A percentile compares a stretch with the other conserved stretches of the same genome.
These are phyloP conservation scores for Rhexocercosporidium sp. DNA, from an alignment of 2,329 filamentous ascomycete species.

Conservation along the genomic window DNA sequence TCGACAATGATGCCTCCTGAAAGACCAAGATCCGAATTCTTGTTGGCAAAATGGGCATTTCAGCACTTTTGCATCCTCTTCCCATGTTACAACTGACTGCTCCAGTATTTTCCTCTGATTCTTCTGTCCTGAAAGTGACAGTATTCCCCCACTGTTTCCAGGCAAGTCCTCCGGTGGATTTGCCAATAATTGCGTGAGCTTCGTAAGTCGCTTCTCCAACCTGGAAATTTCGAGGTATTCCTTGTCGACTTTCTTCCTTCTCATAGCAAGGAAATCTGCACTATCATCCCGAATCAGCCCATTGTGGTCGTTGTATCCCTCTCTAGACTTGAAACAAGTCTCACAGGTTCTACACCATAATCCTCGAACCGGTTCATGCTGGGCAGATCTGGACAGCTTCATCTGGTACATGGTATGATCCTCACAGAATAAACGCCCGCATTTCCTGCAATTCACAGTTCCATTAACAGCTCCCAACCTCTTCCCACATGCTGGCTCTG, in stretches of 20 bases:
- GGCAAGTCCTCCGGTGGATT: constrained; percentile 72
- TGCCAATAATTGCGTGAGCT: constrained; percentile 82
- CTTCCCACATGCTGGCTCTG: constrained; percentile 85
- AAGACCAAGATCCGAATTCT: constrained; percentile 91
- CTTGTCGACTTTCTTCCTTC: constrained; percentile 81
- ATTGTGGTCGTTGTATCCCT: constrained; percentile 90
- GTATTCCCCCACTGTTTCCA: constrained; percentile 52
- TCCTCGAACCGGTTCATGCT: constrained; percentile 87
- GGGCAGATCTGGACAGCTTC: constrained; percentile 88
- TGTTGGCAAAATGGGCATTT: constrained; percentile 96
- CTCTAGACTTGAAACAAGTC: constrained; percentile 97
- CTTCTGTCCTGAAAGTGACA: constrained; percentile 69
- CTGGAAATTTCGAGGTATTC: constrained; percentile 86
- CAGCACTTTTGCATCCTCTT: constrained; percentile 81
- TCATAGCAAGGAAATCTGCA: constrained; percentile 69
- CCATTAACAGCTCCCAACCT: constrained; percentile 79
- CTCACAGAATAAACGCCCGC: constrained; percentile 92
- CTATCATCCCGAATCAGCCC: constrained; percentile 76
- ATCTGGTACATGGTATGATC: constrained; percentile 99
- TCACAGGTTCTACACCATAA: constrained; percentile 96
- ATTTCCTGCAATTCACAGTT: constrained; percentile 91
- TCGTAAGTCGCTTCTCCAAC: constrained; percentile 89
- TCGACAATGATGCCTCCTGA: constrained; percentile 91
- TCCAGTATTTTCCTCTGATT: constrained; percentile 82
- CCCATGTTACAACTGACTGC: constrained; percentile 93